phyloP scores from a whole-genome alignment of 192 early-diverging fungal genomes.

The Coemansia sp. region DNA sequence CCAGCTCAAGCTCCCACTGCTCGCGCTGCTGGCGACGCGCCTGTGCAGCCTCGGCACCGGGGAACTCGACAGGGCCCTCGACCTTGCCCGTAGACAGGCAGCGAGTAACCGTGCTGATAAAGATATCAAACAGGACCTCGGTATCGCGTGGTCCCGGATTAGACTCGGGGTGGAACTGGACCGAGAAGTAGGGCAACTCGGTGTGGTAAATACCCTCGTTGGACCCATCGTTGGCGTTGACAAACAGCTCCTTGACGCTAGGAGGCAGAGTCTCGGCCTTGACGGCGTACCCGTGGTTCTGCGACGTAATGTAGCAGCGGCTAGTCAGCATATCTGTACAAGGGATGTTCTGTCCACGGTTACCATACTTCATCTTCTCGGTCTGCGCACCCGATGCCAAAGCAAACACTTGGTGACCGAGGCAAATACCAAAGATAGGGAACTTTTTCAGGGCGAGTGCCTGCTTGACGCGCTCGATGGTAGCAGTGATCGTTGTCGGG shows the following conservation, averaged over 20 bases:
- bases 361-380: slow-evolving; percentile 97
- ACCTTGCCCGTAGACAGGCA: slow-evolving; percentile 71
- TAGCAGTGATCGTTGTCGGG: slow-evolving; percentile 78
- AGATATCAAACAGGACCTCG: slow-evolving; percentile 96
- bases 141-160: slow-evolving; percentile 96
- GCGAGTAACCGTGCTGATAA: slow-evolving; percentile 76
- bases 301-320: slow-evolving; percentile 98
- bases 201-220: slow-evolving; percentile 98
- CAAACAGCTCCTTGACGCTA: slow-evolving; percentile 80
- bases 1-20: slow-evolving; percentile 53
- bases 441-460: slow-evolving; percentile 72
- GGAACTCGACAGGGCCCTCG: slow-evolving; percentile 71
- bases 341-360: slow-evolving; percentile 99
- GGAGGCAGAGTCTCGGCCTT: slow-evolving; percentile 74
- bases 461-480: slow-evolving; percentile 74
- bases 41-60: slow-evolving; percentile 57
- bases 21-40: slow-evolving; percentile 37
- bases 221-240: slow-evolving; percentile 98
- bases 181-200: slow-evolving; percentile 90
- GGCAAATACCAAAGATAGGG: slow-evolving; percentile 98
- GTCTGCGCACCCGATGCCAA: slow-evolving; percentile 92
- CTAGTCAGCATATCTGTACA: slow-evolving; percentile 95
- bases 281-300: slow-evolving; percentile 99
- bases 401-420: slow-evolving; percentile 97
- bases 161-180: slow-evolving; percentile 99